Evolutionary conservation across 2,329 filamentous ascomycete genomes (phyloP).

Genomic region (Sarocladiaceae sp.): DNA sequence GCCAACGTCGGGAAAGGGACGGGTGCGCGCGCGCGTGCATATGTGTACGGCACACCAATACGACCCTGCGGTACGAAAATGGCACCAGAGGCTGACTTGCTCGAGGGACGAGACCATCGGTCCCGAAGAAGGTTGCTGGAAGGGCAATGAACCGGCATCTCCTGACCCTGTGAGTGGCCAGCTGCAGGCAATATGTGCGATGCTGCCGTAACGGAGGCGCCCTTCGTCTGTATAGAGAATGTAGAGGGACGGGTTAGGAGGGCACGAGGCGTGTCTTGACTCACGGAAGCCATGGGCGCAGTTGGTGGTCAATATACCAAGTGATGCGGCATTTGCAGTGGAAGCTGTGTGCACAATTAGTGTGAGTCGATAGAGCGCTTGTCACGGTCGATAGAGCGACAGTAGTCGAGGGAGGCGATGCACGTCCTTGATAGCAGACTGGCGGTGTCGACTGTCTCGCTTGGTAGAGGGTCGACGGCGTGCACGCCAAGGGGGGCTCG

Average conservation of each 20-base stretch:
- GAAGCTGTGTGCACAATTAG: neutral
- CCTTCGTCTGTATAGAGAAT: neutral
- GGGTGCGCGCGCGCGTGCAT: no score
- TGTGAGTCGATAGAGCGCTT: no score
- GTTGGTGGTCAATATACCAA: conserved; percentile 5
- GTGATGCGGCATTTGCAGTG: neutral
- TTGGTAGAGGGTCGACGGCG: neutral
- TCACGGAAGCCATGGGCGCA: neutral
- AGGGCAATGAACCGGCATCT: conserved; percentile 2
- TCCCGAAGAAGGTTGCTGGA: no score
- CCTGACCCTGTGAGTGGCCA: conserved; percentile 2
- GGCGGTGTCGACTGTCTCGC: conserved; percentile 6
- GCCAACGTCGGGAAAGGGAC: no score
- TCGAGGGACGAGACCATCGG: conserved; percentile 2
- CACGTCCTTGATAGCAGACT: no score
- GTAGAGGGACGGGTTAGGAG: neutral
- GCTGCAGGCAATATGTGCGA: conserved; percentile 5
- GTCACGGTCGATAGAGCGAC: neutral
- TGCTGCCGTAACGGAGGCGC: neutral
- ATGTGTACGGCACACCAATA: no score
- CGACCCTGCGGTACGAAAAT: neutral
- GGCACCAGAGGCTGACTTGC: neutral
- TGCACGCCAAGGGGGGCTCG: neutral
- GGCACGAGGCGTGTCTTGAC: conserved; percentile 8
- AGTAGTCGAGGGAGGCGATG: no score